These are phyloP conservation scores for Bisporella sp. DNA, from an alignment of 2,329 filamentous ascomycete species.

Conservation along the genomic window DNA sequence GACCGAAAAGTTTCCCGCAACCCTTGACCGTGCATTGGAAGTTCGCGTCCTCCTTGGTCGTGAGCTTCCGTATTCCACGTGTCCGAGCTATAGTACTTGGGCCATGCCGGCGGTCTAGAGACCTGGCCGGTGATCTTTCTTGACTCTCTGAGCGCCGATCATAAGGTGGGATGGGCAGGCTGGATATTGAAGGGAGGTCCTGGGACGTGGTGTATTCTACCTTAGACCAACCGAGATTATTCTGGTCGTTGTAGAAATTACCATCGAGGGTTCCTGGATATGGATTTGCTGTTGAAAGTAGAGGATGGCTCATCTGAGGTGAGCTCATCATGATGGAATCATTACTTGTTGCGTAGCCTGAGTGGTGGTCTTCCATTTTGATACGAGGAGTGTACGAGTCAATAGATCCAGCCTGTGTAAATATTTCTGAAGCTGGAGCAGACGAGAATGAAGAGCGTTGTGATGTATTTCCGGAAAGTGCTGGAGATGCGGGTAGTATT, in stretches of 20 bases:
- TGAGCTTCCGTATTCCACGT: constrained; percentile 42
- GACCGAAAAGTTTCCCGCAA: constrained; percentile 73
- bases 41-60: constrained; percentile 62
- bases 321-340: constrained; percentile 20
- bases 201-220: constrained; percentile 19
- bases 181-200: constrained; percentile 22
- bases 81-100: constrained; percentile 21
- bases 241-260: constrained; percentile 21
- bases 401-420: constrained; percentile 23
- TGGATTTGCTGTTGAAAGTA: constrained; percentile 16
- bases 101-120: constrained; percentile 12
- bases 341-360: constrained; percentile 17
- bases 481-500: constrained; percentile 22
- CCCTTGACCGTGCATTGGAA: constrained; percentile 60
- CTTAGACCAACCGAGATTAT: constrained; percentile 21
- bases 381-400: constrained; percentile 24
- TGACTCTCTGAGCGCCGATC: constrained; percentile 21
- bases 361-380: constrained; percentile 27
- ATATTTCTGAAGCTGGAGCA: constrained; percentile 25
- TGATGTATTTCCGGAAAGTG: constrained; percentile 24
- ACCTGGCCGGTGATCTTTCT: constrained; percentile 12
- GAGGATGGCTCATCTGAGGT: constrained; percentile 16
- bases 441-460: constrained; percentile 28
- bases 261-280: constrained; percentile 23
- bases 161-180: constrained; percentile 19